Base-by-base conservation (phyloP, 768 basidiomycete genomes). In the Asterophora lycoperdoides region DNA sequence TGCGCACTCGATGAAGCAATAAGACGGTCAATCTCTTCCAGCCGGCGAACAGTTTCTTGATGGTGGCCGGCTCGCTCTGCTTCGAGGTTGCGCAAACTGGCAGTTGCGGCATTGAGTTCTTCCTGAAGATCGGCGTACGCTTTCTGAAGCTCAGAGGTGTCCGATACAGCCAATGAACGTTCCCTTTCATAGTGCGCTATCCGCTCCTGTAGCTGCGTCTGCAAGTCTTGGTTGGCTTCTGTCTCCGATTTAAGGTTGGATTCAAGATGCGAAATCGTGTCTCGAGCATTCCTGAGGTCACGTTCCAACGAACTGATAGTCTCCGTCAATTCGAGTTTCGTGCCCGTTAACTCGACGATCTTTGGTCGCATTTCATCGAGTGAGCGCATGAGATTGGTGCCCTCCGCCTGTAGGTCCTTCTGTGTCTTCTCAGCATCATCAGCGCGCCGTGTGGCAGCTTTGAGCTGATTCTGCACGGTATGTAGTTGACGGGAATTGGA, bases 331-430 rank as follows among this genome's bases (percentile, higher is more conserved):
- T 86, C 79, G 11, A 88, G 67, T 62, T 84, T 89, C 52, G 73
- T 76, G 32, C 81, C 78, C 2, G 86, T 89, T 46, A 94, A 72
- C 61, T 89, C 83, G 17, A 91, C 83, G 53, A 92, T 82, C 70
- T 92, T 92, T 34, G 87, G 80, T 26, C 86, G 79, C 81, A 92
- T 85, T 65, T 92, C 89, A 54, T 92, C 84, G 51, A 93, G 68
- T n/a, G 86, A 83, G 23, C 75, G 79, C 81, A 92, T 79, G 29
- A 93, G 75, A 44, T 72, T 76, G n/a, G 78, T 81, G 34, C 90
- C 89, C 65, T 93, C 91, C 0, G 72, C 68, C 58, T 91, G 90
- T 3, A 93, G 73, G 51, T 79, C 82, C 59, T 79, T 79, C 58
- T 89, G 84, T 3, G 71, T 81, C 56, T 70, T 73, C 64, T 91